Percentiles rank a stretch among this genome's conserved stretches.
These are phyloP conservation scores for Myxozyma monticola DNA, from an alignment of 805 yeast species.

Conservation along the genomic window DNA sequence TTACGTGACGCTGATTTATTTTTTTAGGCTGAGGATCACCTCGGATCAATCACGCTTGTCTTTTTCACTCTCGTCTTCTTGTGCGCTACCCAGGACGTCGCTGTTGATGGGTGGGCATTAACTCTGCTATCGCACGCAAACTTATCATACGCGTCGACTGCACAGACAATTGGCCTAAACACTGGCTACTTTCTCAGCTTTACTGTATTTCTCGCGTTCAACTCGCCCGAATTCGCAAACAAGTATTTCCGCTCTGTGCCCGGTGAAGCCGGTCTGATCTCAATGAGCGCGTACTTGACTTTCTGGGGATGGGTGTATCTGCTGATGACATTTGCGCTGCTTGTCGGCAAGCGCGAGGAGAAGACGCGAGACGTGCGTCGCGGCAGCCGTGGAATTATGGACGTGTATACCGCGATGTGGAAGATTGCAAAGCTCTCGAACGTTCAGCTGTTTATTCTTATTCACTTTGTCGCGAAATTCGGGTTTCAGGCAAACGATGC, in stretches of 20 bases:
- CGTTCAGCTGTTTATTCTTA: constrained; percentile 68
- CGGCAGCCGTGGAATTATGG: constrained; percentile 36
- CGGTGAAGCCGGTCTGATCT: constrained; percentile 60
- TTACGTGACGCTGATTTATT: background rate
- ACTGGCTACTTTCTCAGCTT: constrained; percentile 89
- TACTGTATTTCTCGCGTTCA: constrained; percentile 86
- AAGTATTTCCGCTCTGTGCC: constrained; percentile 70
- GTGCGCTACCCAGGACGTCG: constrained; percentile 97
- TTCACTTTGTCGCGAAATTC: constrained; percentile 78
- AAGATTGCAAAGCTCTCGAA: constrained; percentile 53
- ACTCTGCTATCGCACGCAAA: constrained; percentile 78
- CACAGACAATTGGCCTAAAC: constrained; percentile 93
- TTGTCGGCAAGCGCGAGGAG: constrained; percentile 67
- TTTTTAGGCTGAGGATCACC: constrained; percentile 40
- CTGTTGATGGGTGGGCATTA: constrained; percentile 99
- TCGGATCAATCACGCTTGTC: constrained; percentile 59
- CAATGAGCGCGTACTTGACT: constrained; percentile 71
- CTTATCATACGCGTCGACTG: constrained; percentile 90
- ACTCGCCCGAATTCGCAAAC: constrained; percentile 90
- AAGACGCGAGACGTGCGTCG: constrained; percentile 47
- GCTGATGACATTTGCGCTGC: constrained; percentile 61
- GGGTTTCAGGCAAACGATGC: constrained; percentile 97
- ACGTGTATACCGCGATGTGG: constrained; percentile 41
- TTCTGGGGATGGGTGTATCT: constrained; percentile 78
- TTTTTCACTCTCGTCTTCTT: constrained; percentile 79